These are phyloP conservation scores for Diddensiella transvaalensis DNA, from an alignment of 805 yeast genomes.

Conservation along the genomic window DNA sequence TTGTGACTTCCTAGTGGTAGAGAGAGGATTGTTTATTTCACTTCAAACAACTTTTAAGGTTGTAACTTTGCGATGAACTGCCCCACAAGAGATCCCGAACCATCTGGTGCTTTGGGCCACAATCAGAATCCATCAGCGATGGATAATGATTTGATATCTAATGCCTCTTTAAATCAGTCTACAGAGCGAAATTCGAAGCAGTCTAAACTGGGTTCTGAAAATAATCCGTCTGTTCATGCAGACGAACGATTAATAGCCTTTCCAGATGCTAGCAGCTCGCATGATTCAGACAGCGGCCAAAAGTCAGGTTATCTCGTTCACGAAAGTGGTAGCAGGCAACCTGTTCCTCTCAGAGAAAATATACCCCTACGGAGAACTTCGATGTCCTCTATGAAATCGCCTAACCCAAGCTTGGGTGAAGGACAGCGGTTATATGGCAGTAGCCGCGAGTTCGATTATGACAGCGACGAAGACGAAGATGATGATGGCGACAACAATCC, in stretches of 20 bases:
- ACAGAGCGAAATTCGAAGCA: neutral
- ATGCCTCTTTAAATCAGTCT: slow-evolving; percentile 15
- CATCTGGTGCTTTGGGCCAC: slow-evolving; percentile 22
- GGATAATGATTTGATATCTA: slow-evolving; percentile 24
- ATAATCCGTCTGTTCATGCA: neutral
- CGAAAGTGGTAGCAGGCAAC: neutral
- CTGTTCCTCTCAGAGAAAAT: neutral
- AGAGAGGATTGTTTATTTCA: no score
- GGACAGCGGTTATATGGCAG: neutral
- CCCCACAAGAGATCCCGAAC: slow-evolving; percentile 31
- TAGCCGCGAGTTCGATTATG: neutral
- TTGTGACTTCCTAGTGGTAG: no score
- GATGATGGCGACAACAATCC: neutral
- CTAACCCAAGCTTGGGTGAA: neutral
- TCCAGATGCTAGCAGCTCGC: neutral
- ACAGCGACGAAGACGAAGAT: slow-evolving; percentile 3
- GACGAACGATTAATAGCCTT: neutral
- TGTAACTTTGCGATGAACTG: slow-evolving; percentile 24
- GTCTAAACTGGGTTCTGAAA: neutral
- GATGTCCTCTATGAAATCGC: slow-evolving; percentile 1
- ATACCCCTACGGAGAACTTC: slow-evolving; percentile 10
- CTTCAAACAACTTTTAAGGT: no score
- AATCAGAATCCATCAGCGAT: slow-evolving; percentile 28
- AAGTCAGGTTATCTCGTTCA: neutral
- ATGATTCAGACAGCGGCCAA: neutral